Base-by-base conservation (phyloP, 495 filamentous ascomycete genomes). In the Lasiosphaeria hispida region DNA sequence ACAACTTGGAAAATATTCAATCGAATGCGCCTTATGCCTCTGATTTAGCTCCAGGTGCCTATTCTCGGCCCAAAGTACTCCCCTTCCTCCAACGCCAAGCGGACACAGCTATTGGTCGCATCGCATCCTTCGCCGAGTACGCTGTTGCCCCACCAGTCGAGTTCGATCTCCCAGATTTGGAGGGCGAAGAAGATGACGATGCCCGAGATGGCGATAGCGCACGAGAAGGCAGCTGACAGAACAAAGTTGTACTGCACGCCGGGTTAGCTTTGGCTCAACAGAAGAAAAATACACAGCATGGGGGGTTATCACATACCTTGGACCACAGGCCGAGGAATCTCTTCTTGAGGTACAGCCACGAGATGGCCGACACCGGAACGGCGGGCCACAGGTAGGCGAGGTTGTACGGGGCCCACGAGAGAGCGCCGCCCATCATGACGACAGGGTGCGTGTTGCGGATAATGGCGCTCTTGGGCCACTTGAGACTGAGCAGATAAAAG, bases 121-220 rank as follows among this genome's bases (percentile, higher is more conserved):
- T 75, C 70, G 47, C 74, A 76, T 9, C 74, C 74, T 34, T 64
- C 52, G 4, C 41, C 17, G 3, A 63, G 47, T 3, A 71, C 65
- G 4, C 41, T 61, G 55, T 74, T 77, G 3, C 74, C 74, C 74
- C 72, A 75, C 74, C 74, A 77, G 39, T 70, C 35, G n/a, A 75
- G n/a, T 38, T 67, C 36, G n/a, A 72, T 41, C 37, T 66, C 65
- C 1, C 57, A 57, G 23, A 70, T 67, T 62, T 73, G 70, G 41
- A 75, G 55, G 18, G 66, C 53, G 54, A 75, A 77, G 66, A 78
- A 73, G 19, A 74, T 75, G 54, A 77, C 61, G 41, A 76, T 69
- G 37, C 60, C 74, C 7, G 66, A 63, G 30, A 77, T 61, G 13
- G 75, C 75, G 36, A 77, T 69, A 38, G 69, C 75, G 56, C 62